Conservation (phyloP, 768 basidiomycete species). For the Suillus clintonianus region DNA sequence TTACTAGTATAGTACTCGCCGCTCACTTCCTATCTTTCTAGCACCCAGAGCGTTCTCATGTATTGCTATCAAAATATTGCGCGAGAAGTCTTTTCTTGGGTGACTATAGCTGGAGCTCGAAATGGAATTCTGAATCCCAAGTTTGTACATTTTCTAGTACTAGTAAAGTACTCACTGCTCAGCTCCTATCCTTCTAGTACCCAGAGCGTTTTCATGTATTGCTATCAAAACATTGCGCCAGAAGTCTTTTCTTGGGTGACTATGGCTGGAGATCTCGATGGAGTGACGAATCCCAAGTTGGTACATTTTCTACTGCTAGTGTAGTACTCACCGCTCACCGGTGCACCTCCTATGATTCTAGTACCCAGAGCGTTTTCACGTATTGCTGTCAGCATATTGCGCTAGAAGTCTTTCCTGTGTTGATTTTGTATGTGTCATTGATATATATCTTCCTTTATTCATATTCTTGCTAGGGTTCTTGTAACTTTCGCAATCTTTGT, state of each 20-base stretch:
- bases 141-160: conserved; percentile 39
- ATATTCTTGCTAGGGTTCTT: conserved; percentile 49
- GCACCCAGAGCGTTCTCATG: too few species aligned
- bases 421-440: conserved; percentile 57
- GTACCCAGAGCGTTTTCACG: conserved; percentile 45
- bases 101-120: conserved; percentile 56
- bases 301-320: too few species aligned
- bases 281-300: too few species aligned
- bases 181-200: conserved; percentile 25
- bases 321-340: not conserved
- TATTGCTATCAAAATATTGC: too few species aligned
- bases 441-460: not conserved
- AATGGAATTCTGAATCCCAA: conserved; percentile 72
- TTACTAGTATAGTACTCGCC: too few species aligned
- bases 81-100: too few species aligned
- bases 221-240: conserved; percentile 74
- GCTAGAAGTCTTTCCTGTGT: conserved; percentile 73
- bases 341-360: conserved; percentile 6
- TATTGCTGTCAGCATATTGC: conserved; percentile 82
- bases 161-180: not conserved
- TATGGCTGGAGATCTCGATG: too few species aligned
- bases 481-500: conserved; percentile 61
- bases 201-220: conserved; percentile 56
- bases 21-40: too few species aligned
- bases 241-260: conserved; percentile 79